Conservation (phyloP, 176 grass and related monocot species). For the Alopecurus myosuroides region DNA sequence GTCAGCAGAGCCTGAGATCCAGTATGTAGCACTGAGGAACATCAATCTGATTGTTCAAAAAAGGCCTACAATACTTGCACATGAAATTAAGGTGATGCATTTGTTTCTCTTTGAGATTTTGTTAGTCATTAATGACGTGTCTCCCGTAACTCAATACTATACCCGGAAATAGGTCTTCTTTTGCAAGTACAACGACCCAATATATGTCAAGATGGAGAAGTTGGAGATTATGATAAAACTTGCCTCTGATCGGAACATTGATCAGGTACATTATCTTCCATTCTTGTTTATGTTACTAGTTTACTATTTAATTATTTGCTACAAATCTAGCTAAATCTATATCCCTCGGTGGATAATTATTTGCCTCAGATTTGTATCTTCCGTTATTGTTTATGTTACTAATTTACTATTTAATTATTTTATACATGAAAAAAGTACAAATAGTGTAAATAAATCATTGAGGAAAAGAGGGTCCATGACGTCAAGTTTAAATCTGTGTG, state of each 20-base stretch:
- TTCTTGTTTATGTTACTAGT: conserved; percentile 3
- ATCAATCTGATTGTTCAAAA: conserved; percentile 99
- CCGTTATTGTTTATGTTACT: conserved; percentile 6
- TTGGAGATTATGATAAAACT: conserved; percentile 99
- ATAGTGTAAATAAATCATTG: not conserved
- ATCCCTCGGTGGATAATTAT: no score
- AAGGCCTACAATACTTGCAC: conserved; percentile 96
- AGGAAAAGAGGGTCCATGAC: not conserved
- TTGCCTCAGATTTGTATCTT: conserved; percentile 68
- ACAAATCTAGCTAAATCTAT: no score
- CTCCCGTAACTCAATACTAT: not conserved
- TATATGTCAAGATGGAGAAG: conserved; percentile 99
- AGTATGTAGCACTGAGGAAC: conserved; percentile 95
- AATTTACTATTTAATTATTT: not conserved
- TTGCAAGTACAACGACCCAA: conserved; percentile 98
- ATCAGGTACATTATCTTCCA: conserved; percentile 68
- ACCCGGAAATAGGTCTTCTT: conserved; percentile 80
- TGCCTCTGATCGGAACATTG: conserved; percentile 90
- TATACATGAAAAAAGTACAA: not conserved
- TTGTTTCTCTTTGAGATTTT: conserved; percentile 23
- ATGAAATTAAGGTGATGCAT: conserved; percentile 93
- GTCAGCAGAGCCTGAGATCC: conserved; percentile 96
- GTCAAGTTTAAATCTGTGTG: not conserved
- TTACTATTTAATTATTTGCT: not conserved
- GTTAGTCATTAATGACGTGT: conserved; percentile 14